These are phyloP conservation scores for Macrotyloma uniflorum DNA, from an alignment of 306 rosid genomes.

Conservation along the genomic window DNA sequence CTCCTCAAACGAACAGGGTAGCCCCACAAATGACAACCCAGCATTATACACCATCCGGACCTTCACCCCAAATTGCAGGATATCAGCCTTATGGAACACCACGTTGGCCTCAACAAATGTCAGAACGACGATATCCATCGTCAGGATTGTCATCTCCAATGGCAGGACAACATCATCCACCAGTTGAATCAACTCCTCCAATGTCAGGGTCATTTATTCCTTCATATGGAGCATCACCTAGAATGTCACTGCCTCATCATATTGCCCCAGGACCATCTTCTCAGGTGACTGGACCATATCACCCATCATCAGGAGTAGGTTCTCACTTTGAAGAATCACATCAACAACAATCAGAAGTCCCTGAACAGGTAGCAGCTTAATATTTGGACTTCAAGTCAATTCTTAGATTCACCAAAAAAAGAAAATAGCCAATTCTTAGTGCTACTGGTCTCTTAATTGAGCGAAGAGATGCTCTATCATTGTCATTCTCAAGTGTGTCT, in stretches of 20 bases:
- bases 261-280: constrained; percentile 39
- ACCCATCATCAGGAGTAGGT: constrained; percentile 41
- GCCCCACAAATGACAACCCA: constrained; percentile 31
- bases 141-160: constrained; percentile 25
- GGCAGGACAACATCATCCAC: constrained; percentile 35
- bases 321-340: constrained; percentile 44
- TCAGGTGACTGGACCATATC: constrained; percentile 38
- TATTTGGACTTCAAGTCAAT: constrained; percentile 30
- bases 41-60: constrained; percentile 38
- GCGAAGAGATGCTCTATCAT: constrained; percentile 33
- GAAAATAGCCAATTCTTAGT: constrained; percentile 23
- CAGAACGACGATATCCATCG: constrained; percentile 39
- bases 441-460: constrained; percentile 23
- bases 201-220: constrained; percentile 37
- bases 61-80: constrained; percentile 38
- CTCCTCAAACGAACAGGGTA: constrained; percentile 42
- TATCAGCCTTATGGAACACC: constrained; percentile 40
- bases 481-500: constrained; percentile 6
- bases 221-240: constrained; percentile 36
- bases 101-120: constrained; percentile 23
- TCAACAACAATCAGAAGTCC: constrained; percentile 47
- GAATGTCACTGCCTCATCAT: constrained; percentile 25
- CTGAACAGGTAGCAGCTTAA: constrained; percentile 54
- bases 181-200: constrained; percentile 31
- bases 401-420: background rate